Conservation (phyloP, 768 basidiomycete genomes). For the Clitopilus passeckerianus region DNA sequence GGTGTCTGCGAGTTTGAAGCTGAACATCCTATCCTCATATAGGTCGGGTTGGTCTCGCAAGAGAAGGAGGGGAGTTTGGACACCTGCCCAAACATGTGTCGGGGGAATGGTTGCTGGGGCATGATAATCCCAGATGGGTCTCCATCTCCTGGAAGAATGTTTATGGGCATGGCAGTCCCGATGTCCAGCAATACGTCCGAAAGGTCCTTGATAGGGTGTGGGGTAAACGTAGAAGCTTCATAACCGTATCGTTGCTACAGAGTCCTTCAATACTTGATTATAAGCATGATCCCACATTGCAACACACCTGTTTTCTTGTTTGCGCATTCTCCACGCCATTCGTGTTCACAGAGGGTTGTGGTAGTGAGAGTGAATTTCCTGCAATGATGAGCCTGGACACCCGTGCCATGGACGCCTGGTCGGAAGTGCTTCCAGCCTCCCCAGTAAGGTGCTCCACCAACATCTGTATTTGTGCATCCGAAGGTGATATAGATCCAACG, state of each 20-base stretch:
- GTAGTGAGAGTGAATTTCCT: conserved; percentile 77
- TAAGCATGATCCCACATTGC: not conserved
- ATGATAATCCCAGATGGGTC: conserved; percentile 89
- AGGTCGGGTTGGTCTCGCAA: conserved; percentile 88
- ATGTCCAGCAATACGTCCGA: conserved; percentile 72
- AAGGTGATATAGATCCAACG: conserved; percentile 56
- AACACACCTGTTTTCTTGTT: conserved; percentile 55
- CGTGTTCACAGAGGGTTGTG: conserved; percentile 22
- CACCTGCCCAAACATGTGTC: conserved; percentile 79
- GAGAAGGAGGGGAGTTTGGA: conserved; percentile 57
- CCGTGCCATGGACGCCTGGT: conserved; percentile 59
- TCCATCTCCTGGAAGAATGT: conserved; percentile 80
- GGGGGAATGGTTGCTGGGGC: conserved; percentile 91
- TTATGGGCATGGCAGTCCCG: conserved; percentile 73
- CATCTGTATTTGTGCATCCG: conserved; percentile 77
- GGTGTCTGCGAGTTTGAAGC: conserved; percentile 11
- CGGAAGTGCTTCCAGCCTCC: conserved; percentile 68
- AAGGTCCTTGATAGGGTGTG: conserved; percentile 69
- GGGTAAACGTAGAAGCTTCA: conserved; percentile 61
- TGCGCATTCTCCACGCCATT: conserved; percentile 24
- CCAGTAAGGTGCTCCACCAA: conserved; percentile 87
- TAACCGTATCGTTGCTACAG: conserved; percentile 61
- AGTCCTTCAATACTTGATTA: not conserved
- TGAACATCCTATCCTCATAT: conserved; percentile 57
- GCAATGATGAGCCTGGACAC: conserved; percentile 86